Evolutionary conservation across 2,329 filamentous ascomycete genomes (phyloP).

Genomic region (Stachybotrys elegans): DNA sequence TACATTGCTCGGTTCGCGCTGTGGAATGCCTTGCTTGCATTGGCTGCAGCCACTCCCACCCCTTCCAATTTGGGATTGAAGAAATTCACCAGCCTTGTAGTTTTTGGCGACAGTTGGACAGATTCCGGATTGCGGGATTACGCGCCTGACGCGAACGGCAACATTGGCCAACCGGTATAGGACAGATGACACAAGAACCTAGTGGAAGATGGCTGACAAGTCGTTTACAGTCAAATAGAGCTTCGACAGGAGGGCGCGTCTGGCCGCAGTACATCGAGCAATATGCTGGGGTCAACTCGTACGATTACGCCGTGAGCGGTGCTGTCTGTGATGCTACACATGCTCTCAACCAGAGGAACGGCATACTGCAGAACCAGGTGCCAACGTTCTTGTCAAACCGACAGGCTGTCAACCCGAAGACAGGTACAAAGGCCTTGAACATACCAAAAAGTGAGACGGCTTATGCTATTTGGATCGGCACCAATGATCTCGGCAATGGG

Average conservation of each 20-base stretch:
- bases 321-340: not conserved
- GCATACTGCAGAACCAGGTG: not conserved
- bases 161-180: not conserved
- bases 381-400: conserved; percentile 1
- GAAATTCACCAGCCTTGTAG: not conserved
- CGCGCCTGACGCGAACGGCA: conserved; percentile 1
- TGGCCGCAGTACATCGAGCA: conserved; percentile 3
- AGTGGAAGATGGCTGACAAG: not conserved
- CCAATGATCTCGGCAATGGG: not conserved
- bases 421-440: not conserved
- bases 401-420: not conserved
- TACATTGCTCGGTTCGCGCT: too few species aligned
- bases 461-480: conserved; percentile 2
- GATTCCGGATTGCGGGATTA: conserved; percentile 1
- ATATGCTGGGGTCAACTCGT: conserved; percentile 3
- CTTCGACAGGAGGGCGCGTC: not conserved
- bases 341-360: not conserved
- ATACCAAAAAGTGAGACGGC: not conserved
- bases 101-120: conserved; percentile 3
- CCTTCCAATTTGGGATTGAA: not conserved
- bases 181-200: too few species aligned
- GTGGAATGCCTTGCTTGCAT: not conserved
- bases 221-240: not conserved
- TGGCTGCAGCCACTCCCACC: not conserved
- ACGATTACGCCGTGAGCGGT: conserved; percentile 1